These are phyloP conservation scores for Neurospora tetraspora DNA, from an alignment of 495 filamentous ascomycete genomes.

Conservation along the genomic window DNA sequence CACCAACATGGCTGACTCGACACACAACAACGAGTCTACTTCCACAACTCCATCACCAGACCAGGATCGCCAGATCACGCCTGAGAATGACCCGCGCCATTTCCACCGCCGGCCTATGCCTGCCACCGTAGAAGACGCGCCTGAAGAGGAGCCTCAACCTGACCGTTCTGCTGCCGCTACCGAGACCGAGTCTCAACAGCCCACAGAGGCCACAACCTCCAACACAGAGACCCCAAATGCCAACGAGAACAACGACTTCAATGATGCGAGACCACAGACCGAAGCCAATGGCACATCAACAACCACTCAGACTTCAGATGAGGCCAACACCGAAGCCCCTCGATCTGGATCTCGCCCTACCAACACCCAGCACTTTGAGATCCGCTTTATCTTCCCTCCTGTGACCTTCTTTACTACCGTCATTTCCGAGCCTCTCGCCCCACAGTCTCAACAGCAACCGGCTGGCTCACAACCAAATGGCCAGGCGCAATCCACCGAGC, in stretches of 20 bases:
- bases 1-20: constrained; percentile 5
- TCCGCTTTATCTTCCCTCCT: constrained; percentile 6
- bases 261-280: not conserved
- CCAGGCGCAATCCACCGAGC: not conserved
- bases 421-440: not conserved
- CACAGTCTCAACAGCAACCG: not conserved
- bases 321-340: not conserved
- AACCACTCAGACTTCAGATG: not conserved
- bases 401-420: constrained; percentile 10
- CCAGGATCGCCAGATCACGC: constrained; percentile 7
- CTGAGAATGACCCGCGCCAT: constrained; percentile 14
- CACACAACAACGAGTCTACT: not conserved
- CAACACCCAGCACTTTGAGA: not conserved
- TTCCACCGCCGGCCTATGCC: constrained; percentile 9
- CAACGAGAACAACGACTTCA: not conserved
- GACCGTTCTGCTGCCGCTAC: not conserved
- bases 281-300: not conserved
- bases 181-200: not conserved
- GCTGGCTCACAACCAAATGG: not conserved
- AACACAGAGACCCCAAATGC: not conserved
- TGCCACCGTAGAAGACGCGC: not conserved
- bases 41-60: not conserved
- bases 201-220: not conserved
- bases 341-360: not conserved
- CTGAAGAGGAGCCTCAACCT: not conserved